Evolutionary conservation across 495 filamentous ascomycete species (phyloP).

Genomic region (Neurospora sp.): DNA sequence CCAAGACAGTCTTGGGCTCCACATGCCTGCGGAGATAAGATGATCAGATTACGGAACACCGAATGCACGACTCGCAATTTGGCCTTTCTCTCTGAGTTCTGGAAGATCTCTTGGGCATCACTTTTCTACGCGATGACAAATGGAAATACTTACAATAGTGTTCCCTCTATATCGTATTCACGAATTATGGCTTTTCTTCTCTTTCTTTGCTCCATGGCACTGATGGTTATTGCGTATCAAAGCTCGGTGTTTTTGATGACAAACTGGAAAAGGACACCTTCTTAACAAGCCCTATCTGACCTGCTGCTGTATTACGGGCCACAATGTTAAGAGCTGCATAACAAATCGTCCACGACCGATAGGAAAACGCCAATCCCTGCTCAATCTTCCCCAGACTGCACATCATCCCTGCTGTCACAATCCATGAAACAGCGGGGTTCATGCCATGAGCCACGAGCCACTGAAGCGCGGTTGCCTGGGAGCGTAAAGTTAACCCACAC

Average conservation of each 20-base stretch:
- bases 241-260: neutral
- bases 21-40: slow-evolving; percentile 25
- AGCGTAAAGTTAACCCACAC: neutral
- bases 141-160: too few relatives aligned
- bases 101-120: neutral
- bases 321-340: neutral
- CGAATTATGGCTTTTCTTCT: neutral
- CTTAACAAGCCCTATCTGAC: neutral
- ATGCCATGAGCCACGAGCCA: neutral
- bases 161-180: neutral
- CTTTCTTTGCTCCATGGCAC: neutral
- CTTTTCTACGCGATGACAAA: neutral
- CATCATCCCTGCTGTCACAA: neutral
- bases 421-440: neutral
- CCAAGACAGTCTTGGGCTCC: neutral
- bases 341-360: neutral
- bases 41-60: slow-evolving; percentile 23
- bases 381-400: neutral
- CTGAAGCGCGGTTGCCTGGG: neutral
- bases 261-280: neutral
- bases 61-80: neutral
- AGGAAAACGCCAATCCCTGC: neutral
- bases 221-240: neutral
- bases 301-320: neutral
- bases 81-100: neutral